A percentile compares a stretch with the other conserved stretches of the same genome.
Evolutionary conservation across 2,329 filamentous ascomycete species (phyloP).

Genomic region (Lomentospora prolificans): DNA sequence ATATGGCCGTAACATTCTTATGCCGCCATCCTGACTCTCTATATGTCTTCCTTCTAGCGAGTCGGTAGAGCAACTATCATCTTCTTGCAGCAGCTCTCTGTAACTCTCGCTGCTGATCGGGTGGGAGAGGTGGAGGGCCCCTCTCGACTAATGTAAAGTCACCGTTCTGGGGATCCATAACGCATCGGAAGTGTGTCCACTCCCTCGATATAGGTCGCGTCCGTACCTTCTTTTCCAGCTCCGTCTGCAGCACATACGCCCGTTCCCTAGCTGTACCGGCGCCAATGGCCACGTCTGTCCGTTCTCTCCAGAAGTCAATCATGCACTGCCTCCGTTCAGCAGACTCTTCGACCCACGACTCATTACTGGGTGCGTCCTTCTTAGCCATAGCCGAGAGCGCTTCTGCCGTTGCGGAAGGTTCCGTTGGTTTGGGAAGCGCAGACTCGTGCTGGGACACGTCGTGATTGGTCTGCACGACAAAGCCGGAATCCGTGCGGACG

Average conservation of each 20-base stretch:
- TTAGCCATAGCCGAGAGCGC: constrained; percentile 1
- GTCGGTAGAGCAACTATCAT: too few relatives aligned
- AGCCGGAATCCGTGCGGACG: constrained; percentile 8
- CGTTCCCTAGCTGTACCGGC: constrained; percentile 13
- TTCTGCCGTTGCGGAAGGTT: neutral
- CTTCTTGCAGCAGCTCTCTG: neutral
- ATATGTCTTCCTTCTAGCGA: too few relatives aligned
- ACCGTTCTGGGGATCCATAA: constrained; percentile 37
- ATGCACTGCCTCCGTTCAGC: constrained; percentile 13
- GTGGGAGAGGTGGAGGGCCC: neutral
- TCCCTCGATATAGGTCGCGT: constrained; percentile 16
- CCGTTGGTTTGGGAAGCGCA: neutral
- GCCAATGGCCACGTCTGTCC: constrained; percentile 6
- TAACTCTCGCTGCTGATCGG: neutral
- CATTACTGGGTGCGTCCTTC: constrained; percentile 1
- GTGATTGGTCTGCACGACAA: constrained; percentile 3
- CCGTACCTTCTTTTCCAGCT: neutral
- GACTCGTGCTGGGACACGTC: neutral
- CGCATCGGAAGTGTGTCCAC: constrained; percentile 23
- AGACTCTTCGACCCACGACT: constrained; percentile 15
- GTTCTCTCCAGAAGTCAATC: constrained; percentile 3
- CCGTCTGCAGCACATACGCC: constrained; percentile 11
- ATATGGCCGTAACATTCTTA: too few relatives aligned
- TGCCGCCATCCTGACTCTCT: too few relatives aligned
- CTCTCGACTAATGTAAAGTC: constrained; percentile 21